Evolutionary conservation across 495 filamentous ascomycete species (phyloP).

Genomic region (Neurospora sp.): DNA sequence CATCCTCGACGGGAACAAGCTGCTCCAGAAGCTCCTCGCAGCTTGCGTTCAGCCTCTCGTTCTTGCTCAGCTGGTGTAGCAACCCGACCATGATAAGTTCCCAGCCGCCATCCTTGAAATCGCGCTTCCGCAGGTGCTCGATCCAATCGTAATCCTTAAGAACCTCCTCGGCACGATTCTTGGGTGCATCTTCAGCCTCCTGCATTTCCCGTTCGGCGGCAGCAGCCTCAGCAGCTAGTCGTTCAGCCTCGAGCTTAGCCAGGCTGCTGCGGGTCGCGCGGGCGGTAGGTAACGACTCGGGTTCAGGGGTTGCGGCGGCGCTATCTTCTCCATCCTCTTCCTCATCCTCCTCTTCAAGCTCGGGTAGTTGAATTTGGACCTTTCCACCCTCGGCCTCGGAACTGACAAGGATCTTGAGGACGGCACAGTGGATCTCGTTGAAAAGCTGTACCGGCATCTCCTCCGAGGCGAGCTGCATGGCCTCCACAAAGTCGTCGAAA

Average conservation of each 20-base stretch:
- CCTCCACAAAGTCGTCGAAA: constrained; percentile 90
- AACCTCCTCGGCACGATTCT: constrained; percentile 74
- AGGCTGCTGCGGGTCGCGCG: constrained; percentile 79
- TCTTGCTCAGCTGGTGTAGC: constrained; percentile 71
- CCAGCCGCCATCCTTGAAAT: constrained; percentile 89
- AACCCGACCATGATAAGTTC: constrained; percentile 80
- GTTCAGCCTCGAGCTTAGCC: constrained; percentile 66
- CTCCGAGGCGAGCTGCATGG: constrained; percentile 67
- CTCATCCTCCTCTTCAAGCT: constrained; percentile 60
- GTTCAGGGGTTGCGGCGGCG: constrained; percentile 54
- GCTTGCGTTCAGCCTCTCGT: constrained; percentile 51
- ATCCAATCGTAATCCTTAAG: constrained; percentile 69
- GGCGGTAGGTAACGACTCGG: constrained; percentile 49
- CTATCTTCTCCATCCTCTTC: constrained; percentile 52
- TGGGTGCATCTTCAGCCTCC: constrained; percentile 30
- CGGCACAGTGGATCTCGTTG: constrained; percentile 82
- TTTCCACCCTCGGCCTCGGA: constrained; percentile 65
- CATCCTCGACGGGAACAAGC: constrained; percentile 60
- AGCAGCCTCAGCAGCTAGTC: constrained; percentile 44
- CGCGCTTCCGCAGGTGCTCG: constrained; percentile 66
- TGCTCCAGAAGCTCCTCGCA: constrained; percentile 73
- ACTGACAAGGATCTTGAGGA: constrained; percentile 78
- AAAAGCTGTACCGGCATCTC: constrained; percentile 80
- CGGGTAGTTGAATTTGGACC: constrained; percentile 66
- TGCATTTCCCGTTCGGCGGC: constrained; percentile 33